phyloP scores from a whole-genome alignment of 2,329 filamentous ascomycete genomes.

The Coleophoma crateriformis region DNA sequence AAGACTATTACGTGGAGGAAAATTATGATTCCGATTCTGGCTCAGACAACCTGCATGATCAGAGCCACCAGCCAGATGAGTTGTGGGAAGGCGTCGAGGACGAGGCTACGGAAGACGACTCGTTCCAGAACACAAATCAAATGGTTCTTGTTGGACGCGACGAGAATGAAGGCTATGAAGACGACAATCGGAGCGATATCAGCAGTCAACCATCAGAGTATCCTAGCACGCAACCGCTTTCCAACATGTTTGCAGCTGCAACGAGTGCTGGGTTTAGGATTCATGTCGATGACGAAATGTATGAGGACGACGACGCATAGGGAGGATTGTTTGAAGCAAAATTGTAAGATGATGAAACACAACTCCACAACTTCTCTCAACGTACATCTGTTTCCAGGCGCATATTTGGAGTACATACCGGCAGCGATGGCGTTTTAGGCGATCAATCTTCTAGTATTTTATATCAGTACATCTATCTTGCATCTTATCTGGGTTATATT shows the following conservation, averaged over 20 bases:
- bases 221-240: conserved; percentile 39
- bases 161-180: conserved; percentile 20
- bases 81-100: conserved; percentile 23
- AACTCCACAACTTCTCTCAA: not conserved
- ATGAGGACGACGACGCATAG: not conserved
- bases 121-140: not conserved
- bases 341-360: not conserved
- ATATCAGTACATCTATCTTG: too few species aligned
- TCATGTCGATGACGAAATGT: conserved; percentile 21
- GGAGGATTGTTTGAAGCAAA: not conserved
- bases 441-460: too few species aligned
- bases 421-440: not conserved
- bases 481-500: too few species aligned
- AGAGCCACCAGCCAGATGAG: conserved; percentile 20
- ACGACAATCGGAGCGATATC: conserved; percentile 24
- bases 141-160: not conserved
- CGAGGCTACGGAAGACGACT: not conserved
- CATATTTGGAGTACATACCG: not conserved
- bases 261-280: conserved; percentile 14
- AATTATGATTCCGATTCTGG: conserved; percentile 1
- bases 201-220: conserved; percentile 53
- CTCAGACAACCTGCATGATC: conserved; percentile 7
- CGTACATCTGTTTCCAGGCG: not conserved
- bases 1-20: conserved; percentile 12
- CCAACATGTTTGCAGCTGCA: not conserved